A percentile compares a stretch with the other conserved stretches of the same genome.
These are phyloP conservation scores for Cichorium intybus DNA, from an alignment of 140 eudicot species.

Conservation along the genomic window DNA sequence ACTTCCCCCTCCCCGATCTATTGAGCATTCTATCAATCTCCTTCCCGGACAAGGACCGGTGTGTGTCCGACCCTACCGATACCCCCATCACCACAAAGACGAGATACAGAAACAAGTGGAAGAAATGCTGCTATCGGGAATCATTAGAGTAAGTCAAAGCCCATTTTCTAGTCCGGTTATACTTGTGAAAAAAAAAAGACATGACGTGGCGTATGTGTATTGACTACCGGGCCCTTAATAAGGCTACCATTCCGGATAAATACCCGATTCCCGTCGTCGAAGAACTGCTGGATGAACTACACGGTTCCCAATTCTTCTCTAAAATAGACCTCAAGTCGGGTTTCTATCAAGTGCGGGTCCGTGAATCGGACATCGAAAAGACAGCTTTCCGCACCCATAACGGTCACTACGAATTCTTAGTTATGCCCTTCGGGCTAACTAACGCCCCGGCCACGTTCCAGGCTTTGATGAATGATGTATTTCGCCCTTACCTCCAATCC, in stretches of 20 bases:
- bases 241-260: neutral
- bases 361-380: neutral
- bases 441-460: neutral
- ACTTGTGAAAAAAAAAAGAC: neutral
- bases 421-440: too few relatives aligned
- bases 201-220: neutral
- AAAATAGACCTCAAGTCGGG: neutral
- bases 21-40: neutral
- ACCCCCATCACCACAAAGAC: too few relatives aligned
- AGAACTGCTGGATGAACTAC: neutral
- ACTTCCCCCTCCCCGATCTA: too few relatives aligned
- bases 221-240: neutral
- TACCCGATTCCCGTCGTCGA: too few relatives aligned
- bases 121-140: neutral
- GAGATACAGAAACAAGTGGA: neutral
- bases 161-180: neutral
- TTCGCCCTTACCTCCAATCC: neutral
- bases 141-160: neutral
- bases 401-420: too few relatives aligned
- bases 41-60: too few relatives aligned
- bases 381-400: neutral
- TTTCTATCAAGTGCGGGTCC: neutral
- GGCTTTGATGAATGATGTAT: slow-evolving; percentile 1
- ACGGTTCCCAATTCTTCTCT: neutral
- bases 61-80: too few relatives aligned